These are phyloP conservation scores for Albatrellus ellisii DNA, from an alignment of 768 basidiomycete species.

Conservation along the genomic window DNA sequence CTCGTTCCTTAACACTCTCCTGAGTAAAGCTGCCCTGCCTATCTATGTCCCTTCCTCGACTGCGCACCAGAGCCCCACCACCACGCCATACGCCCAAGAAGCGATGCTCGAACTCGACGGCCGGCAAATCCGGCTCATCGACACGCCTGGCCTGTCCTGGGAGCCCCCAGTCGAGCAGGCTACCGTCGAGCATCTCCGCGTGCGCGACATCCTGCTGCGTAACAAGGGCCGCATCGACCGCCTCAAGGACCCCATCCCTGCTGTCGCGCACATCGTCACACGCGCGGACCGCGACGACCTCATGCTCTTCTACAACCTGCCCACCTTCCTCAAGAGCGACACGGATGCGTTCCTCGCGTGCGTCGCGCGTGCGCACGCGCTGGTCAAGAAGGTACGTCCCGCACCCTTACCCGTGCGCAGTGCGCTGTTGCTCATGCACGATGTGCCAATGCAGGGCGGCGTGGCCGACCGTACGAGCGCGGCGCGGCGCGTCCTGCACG, in stretches of 20 bases:
- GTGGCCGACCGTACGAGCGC: conserved; percentile 60
- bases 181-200: conserved; percentile 27
- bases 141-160: conserved; percentile 80
- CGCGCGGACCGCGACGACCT: conserved; percentile 68
- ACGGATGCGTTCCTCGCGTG: conserved; percentile 60
- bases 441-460: conserved; percentile 38
- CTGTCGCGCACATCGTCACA: conserved; percentile 61
- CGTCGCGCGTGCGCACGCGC: conserved; percentile 59
- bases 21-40: conserved; percentile 34
- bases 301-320: conserved; percentile 79
- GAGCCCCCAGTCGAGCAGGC: conserved; percentile 23
- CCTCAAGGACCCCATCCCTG: conserved; percentile 64
- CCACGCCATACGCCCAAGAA: conserved; percentile 56
- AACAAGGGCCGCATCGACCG: conserved; percentile 74
- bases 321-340: conserved; percentile 64
- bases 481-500: conserved; percentile 66
- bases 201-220: conserved; percentile 67
- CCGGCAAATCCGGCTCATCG: conserved; percentile 52
- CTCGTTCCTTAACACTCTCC: conserved; percentile 69
- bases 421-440: not conserved
- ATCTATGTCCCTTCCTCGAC: conserved; percentile 41
- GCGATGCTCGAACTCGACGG: conserved; percentile 35
- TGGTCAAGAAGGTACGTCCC: conserved; percentile 59
- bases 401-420: not conserved
- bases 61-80: conserved; percentile 47